These are phyloP conservation scores for Penicillium angulare DNA, from an alignment of 495 filamentous ascomycete species.

Conservation along the genomic window DNA sequence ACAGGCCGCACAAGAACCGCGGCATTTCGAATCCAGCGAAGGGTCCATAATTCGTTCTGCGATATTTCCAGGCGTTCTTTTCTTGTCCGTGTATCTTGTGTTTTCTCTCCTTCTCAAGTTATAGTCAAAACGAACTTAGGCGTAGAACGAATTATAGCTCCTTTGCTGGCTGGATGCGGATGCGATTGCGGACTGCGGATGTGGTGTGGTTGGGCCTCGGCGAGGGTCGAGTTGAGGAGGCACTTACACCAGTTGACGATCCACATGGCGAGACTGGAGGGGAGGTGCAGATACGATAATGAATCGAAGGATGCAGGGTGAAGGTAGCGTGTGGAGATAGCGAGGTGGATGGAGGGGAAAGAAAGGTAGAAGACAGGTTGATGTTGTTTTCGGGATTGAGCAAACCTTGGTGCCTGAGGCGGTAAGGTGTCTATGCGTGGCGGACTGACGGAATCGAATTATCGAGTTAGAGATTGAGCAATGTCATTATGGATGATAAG, in stretches of 20 bases:
- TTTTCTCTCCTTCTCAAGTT: too few relatives aligned
- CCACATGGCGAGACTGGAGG: constrained; percentile 67
- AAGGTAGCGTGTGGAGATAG: constrained; percentile 3
- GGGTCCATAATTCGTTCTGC: background rate
- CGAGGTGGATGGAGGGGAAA: constrained; percentile 25
- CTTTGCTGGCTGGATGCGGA: background rate
- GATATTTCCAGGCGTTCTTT: too few relatives aligned
- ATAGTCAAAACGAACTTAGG: too few relatives aligned
- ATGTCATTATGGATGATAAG: too few relatives aligned
- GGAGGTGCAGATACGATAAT: constrained; percentile 3
- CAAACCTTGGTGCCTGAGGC: constrained; percentile 22
- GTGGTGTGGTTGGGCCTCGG: constrained; percentile 11
- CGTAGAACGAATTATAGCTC: too few relatives aligned
- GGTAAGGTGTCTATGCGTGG: constrained; percentile 16
- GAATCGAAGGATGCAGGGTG: constrained; percentile 3
- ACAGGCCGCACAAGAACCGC: constrained; percentile 17
- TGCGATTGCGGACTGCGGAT: constrained; percentile 1
- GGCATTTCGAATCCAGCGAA: constrained; percentile 2
- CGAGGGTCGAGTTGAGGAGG: constrained; percentile 10
- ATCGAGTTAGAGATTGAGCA: background rate
- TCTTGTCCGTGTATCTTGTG: too few relatives aligned
- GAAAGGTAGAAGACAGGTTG: constrained; percentile 37
- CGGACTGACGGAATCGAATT: constrained; percentile 6
- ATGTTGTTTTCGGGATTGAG: constrained; percentile 31
- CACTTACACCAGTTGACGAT: constrained; percentile 93